A percentile compares a stretch with the other conserved stretches of the same genome.
Conservation (phyloP, 108 stramenopile species). For the Cyclotella sp. region DNA sequence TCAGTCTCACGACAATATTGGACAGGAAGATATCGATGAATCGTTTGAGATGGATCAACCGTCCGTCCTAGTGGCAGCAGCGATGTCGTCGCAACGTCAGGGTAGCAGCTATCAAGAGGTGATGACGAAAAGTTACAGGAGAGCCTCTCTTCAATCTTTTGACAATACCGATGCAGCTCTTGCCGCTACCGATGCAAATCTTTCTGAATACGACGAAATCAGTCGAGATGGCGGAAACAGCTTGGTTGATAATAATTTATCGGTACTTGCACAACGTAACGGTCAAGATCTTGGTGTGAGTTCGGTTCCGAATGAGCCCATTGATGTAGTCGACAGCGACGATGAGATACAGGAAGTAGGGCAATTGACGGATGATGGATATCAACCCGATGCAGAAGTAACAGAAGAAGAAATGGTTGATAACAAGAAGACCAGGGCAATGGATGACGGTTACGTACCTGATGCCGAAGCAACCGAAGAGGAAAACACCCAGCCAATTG, state of each 20-base stretch:
- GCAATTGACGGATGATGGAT: constrained; percentile 46
- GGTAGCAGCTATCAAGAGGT: constrained; percentile 18
- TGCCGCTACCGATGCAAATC: constrained; percentile 28
- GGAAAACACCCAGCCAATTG: constrained; percentile 13
- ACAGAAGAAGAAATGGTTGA: constrained; percentile 34
- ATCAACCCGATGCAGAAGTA: constrained; percentile 45
- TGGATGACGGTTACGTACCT: constrained; percentile 51
- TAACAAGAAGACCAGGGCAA: neutral
- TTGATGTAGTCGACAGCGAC: constrained; percentile 31
- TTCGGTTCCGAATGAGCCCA: constrained; percentile 11
- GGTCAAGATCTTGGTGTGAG: constrained; percentile 12
- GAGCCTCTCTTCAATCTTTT: constrained; percentile 26
- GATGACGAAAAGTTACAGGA: constrained; percentile 12
- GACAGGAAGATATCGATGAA: constrained; percentile 1
- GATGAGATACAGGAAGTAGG: constrained; percentile 24
- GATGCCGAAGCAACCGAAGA: constrained; percentile 41
- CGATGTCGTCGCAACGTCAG: constrained; percentile 52
- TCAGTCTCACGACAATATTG: neutral
- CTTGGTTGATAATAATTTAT: constrained; percentile 14
- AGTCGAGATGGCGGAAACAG: constrained; percentile 25
- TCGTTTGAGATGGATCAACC: constrained; percentile 28
- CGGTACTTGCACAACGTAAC: constrained; percentile 24
- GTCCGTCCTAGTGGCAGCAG: constrained; percentile 52
- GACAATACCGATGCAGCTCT: constrained; percentile 43
- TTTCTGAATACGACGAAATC: constrained; percentile 35